These are phyloP conservation scores for Podila verticillata DNA, from an alignment of 192 early-diverging fungal species.

Conservation along the genomic window DNA sequence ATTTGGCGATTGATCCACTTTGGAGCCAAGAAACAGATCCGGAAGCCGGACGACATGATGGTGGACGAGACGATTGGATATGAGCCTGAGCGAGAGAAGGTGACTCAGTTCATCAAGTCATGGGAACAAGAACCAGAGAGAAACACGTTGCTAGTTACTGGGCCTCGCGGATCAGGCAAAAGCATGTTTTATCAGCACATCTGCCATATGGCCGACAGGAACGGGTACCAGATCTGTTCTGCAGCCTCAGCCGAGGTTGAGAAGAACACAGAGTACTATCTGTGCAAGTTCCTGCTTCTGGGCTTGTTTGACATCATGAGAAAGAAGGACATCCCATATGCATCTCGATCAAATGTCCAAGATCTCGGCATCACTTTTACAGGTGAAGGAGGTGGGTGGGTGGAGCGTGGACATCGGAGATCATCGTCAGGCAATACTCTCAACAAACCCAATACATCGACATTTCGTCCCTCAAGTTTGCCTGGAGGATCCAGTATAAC, in stretches of 20 bases:
- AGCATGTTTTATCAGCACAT: slow-evolving; percentile 57
- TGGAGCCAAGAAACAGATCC: slow-evolving; percentile 40
- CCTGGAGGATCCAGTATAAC: background rate
- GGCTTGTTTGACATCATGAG: slow-evolving; percentile 55
- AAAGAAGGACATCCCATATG: slow-evolving; percentile 48
- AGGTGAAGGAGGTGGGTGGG: background rate
- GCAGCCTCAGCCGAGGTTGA: slow-evolving; percentile 55
- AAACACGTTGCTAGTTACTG: slow-evolving; percentile 52
- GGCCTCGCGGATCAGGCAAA: slow-evolving; percentile 57
- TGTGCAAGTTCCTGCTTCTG: slow-evolving; percentile 51
- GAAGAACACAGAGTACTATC: slow-evolving; percentile 56
- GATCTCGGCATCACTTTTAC: slow-evolving; percentile 14
- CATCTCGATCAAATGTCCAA: slow-evolving; percentile 3
- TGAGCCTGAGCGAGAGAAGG: slow-evolving; percentile 49
- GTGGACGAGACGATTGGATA: slow-evolving; percentile 57
- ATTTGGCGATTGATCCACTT: slow-evolving; percentile 55
- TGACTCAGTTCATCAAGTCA: slow-evolving; percentile 33
- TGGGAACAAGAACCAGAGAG: slow-evolving; percentile 51
- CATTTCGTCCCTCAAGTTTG: background rate
- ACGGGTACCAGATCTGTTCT: slow-evolving; percentile 44
- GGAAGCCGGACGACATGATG: slow-evolving; percentile 21
- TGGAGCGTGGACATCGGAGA: background rate
- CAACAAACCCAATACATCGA: background rate
- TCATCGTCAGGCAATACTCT: background rate
- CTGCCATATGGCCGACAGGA: slow-evolving; percentile 28